A percentile compares a stretch with the other conserved stretches of the same genome.
These are phyloP conservation scores for Talaromyces ruber DNA, from an alignment of 495 filamentous ascomycete genomes.

Conservation along the genomic window DNA sequence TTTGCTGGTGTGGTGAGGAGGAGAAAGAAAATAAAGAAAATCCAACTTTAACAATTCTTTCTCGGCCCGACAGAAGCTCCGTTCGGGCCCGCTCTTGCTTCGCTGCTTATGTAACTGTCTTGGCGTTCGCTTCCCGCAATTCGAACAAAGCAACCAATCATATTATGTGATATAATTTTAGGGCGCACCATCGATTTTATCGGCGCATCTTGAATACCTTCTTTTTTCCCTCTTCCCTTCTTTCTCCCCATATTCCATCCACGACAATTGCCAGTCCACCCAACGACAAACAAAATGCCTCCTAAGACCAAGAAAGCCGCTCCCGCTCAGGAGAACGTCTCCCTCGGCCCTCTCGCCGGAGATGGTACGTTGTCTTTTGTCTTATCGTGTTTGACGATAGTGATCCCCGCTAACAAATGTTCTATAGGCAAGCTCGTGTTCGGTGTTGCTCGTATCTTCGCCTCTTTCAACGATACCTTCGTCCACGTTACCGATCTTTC, in stretches of 20 bases:
- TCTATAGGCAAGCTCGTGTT: slow-evolving; percentile 87
- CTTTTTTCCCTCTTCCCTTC: slow-evolving; percentile 17
- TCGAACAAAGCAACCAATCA: slow-evolving; percentile 21
- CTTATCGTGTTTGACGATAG: neutral
- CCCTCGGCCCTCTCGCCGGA: slow-evolving; percentile 87
- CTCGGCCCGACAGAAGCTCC: slow-evolving; percentile 24
- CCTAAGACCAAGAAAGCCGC: slow-evolving; percentile 75
- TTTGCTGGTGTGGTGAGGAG: neutral
- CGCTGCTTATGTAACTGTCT: slow-evolving; percentile 8
- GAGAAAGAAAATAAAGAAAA: slow-evolving; percentile 15
- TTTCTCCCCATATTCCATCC: slow-evolving; percentile 32
- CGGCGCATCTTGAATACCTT: slow-evolving; percentile 8
- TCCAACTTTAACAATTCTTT: slow-evolving; percentile 24
- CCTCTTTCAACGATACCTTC: slow-evolving; percentile 98
- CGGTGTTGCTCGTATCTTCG: slow-evolving; percentile 98
- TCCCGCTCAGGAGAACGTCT: slow-evolving; percentile 88
- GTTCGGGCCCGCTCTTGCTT: neutral
- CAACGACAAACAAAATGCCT: slow-evolving; percentile 52
- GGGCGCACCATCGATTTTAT: slow-evolving; percentile 36
- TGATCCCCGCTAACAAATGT: neutral
- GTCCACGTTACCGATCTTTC: slow-evolving; percentile 99
- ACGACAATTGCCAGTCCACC: slow-evolving; percentile 24
- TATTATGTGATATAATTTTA: slow-evolving; percentile 13
- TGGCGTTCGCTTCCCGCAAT: slow-evolving; percentile 26
- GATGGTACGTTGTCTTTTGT: slow-evolving; percentile 52